Evolutionary conservation across 345 rosid genomes (phyloP).

Genomic region (Gossypium turneri): DNA sequence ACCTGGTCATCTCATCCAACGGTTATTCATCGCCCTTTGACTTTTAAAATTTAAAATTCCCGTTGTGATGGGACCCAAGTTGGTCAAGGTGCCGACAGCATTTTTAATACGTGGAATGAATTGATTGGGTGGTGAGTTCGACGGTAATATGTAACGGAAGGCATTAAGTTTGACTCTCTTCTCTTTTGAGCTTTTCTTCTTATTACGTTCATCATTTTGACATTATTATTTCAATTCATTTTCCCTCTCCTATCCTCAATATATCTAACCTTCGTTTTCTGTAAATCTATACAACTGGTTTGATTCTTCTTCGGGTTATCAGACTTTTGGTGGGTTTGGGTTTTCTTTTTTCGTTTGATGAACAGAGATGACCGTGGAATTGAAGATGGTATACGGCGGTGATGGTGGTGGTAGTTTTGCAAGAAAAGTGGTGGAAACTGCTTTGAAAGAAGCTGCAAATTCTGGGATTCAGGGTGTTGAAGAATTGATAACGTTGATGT

Average conservation of each 20-base stretch:
- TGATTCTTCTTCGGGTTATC: not conserved
- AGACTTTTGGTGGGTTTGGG: not conserved
- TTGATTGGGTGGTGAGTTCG: conserved; percentile 24
- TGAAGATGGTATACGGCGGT: conserved; percentile 45
- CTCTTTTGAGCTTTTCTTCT: not conserved
- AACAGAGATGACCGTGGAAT: conserved; percentile 57
- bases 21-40: conserved; percentile 38
- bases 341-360: conserved; percentile 7
- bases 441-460: conserved; percentile 68
- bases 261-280: not conserved
- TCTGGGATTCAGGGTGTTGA: conserved; percentile 82
- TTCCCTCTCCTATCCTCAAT: not conserved
- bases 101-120: conserved; percentile 22
- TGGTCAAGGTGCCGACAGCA: conserved; percentile 34
- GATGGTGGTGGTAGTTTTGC: conserved; percentile 30
- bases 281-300: not conserved
- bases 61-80: conserved; percentile 21
- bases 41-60: conserved; percentile 16
- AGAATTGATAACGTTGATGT: conserved; percentile 52
- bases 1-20: conserved; percentile 35
- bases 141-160: conserved; percentile 15
- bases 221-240: not conserved
- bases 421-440: conserved; percentile 41
- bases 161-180: conserved; percentile 38
- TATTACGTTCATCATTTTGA: not conserved